These are phyloP conservation scores for Russula brevipes DNA, from an alignment of 768 basidiomycete genomes.

Conservation along the genomic window DNA sequence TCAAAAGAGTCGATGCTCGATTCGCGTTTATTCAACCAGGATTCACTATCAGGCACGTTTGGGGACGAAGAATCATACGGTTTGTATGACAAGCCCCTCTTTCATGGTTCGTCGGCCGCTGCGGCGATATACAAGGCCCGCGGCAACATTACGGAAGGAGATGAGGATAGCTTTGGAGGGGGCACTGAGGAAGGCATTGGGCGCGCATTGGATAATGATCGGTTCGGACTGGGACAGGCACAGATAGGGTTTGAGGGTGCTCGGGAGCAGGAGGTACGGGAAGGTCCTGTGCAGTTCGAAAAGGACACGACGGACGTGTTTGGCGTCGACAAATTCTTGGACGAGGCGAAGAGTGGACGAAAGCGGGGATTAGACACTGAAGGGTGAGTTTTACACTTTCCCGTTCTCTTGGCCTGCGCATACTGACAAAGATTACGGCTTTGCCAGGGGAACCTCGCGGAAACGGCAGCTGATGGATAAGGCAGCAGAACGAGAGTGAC, in stretches of 20 bases:
- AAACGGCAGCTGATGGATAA: conserved; percentile 67
- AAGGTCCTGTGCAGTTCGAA: conserved; percentile 98
- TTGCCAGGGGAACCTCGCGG: conserved; percentile 48
- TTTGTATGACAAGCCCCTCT: conserved; percentile 90
- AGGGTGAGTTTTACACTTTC: conserved; percentile 42
- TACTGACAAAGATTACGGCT: conserved; percentile 7
- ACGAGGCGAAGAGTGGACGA: conserved; percentile 93
- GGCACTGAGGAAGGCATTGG: conserved; percentile 95
- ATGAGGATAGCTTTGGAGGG: conserved; percentile 89
- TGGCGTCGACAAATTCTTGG: conserved; percentile 93
- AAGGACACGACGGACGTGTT: conserved; percentile 97
- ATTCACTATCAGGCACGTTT: conserved; percentile 74
- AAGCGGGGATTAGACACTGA: conserved; percentile 81
- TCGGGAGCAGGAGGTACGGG: conserved; percentile 71
- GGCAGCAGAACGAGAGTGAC: conserved; percentile 43
- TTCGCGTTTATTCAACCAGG: conserved; percentile 95
- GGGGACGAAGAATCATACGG: conserved; percentile 93
- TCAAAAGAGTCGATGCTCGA: conserved; percentile 98
- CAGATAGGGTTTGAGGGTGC: conserved; percentile 90
- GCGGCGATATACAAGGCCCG: conserved; percentile 99
- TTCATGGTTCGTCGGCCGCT: conserved; percentile 92
- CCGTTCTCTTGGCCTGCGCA: background rate
- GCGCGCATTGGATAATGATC: conserved; percentile 86
- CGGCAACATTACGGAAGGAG: conserved; percentile 77
- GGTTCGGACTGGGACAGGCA: conserved; percentile 85